phyloP scores from a whole-genome alignment of 805 yeast genomes.

The Torulaspora franciscae region DNA sequence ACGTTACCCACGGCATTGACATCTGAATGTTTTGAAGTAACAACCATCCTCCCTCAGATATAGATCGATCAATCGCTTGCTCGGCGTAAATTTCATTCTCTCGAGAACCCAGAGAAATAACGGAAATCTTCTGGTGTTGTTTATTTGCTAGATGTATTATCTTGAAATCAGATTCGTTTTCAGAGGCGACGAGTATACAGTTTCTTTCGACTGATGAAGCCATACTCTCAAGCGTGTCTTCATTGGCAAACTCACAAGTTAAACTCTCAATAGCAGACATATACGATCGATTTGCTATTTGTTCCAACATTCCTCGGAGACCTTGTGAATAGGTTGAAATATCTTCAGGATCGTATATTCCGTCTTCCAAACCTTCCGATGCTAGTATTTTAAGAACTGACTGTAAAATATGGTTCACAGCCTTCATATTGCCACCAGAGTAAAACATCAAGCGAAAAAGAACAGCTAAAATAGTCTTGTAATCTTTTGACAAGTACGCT shows the following conservation, averaged over 20 bases:
- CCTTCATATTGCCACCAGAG: conserved; percentile 14
- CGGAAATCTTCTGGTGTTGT: conserved; percentile 29
- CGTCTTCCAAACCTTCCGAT: not conserved
- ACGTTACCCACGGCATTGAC: conserved; percentile 58
- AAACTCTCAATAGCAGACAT: conserved; percentile 11
- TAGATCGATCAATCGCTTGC: conserved; percentile 44
- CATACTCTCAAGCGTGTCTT: conserved; percentile 4
- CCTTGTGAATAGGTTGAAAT: not conserved
- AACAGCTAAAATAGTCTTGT: conserved; percentile 44
- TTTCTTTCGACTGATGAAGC: conserved; percentile 2
- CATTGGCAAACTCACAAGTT: not conserved
- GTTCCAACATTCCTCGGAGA: not conserved
- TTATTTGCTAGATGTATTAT: conserved; percentile 44
- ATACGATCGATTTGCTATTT: conserved; percentile 12
- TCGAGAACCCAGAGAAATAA: conserved; percentile 68
- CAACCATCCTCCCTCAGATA: conserved; percentile 60
- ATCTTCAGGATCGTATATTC: not conserved
- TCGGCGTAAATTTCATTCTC: conserved; percentile 61
- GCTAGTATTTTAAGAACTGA: not conserved
- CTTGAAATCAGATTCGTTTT: conserved; percentile 56
- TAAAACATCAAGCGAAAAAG: conserved; percentile 32
- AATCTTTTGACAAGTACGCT: conserved; percentile 43
- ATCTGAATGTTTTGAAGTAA: conserved; percentile 77
- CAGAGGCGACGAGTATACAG: conserved; percentile 48
- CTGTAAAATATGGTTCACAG: not conserved